Evolutionary conservation across 1,139 yeast genomes (phyloP), one percentile per base, ranked within the genome.

Genomic region (Pichia sp.): DNA sequence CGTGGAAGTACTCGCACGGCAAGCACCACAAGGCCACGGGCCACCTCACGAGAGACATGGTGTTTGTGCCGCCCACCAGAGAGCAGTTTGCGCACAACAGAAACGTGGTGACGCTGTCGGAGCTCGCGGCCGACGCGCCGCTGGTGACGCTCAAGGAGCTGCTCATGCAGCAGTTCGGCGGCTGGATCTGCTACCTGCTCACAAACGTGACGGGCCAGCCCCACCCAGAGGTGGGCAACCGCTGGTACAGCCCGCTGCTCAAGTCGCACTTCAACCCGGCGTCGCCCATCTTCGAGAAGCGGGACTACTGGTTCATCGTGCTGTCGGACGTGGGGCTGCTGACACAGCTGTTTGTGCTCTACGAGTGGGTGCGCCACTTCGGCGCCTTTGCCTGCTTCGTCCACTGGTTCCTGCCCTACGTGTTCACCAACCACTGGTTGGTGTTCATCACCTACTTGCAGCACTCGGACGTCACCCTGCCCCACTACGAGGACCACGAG

Each of bases 1-100:
- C 93, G 5, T 88, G 96, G 96, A 85, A 88, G 69, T 82, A 80
- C 68, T 77, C 88, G 49, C 96, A 88, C 71, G 80, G 87, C 52
- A 87, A 85, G 74, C 96, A 88, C 75, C 96, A 88, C 77, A 87
- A 88, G 77, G 88, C 90, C 54, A 88, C 95, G 50, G 95, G 93
- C 61, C 88, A 88, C 72, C 69, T 88, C 69, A 77, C 85, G 54
- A 79, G 87, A 68, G 96, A 88, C 70, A 88, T 85, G 82, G 96
- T 88, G 53, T 88, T 87, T 67, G 80, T 88, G 52, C 96, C 96
- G 58, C 76, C 78, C 67, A 54, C 52, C 36, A 81, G 86, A 53
- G 79, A 80, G 65, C 80, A 85, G 58, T 75, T 76, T 62, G 68
- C 79, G 61, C 69, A 72, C 58, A 64, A 64, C 42, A 70, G 74